Conservation (phyloP, 345 rosid species). For the Melaleuca quinquenervia region DNA sequence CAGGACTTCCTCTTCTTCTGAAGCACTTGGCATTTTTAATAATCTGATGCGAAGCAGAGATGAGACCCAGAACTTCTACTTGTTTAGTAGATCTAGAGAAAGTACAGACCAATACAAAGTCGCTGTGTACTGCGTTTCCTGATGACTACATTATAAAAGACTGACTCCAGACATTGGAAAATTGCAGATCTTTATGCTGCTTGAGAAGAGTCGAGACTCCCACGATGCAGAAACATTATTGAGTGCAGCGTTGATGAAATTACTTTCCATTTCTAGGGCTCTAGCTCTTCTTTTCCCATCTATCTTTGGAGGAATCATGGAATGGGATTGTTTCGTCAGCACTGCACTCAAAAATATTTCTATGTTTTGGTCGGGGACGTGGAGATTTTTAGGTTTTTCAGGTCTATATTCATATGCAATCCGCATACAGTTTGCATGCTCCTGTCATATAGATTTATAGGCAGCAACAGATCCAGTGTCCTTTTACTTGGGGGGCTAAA, state of each 20-base stretch:
- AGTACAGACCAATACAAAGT: neutral
- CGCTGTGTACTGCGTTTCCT: neutral
- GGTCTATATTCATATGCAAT: neutral
- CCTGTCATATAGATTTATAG: neutral
- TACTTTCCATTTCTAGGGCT: neutral
- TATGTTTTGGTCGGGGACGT: neutral
- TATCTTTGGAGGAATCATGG: neutral
- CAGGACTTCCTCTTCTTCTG: neutral
- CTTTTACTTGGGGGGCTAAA: neutral
- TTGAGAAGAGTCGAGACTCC: neutral
- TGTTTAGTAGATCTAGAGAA: neutral
- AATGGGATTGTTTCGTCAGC: neutral
- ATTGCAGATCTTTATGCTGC: neutral
- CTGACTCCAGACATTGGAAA: neutral
- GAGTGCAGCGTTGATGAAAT: neutral
- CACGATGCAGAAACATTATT: neutral
- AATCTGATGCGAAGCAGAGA: neutral
- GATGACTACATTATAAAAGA: neutral
- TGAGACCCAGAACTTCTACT: neutral
- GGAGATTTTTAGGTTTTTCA: neutral
- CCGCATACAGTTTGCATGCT: neutral
- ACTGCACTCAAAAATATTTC: neutral
- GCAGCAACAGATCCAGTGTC: neutral
- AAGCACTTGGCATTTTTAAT: neutral
- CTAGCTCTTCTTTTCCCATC: neutral